Evolutionary conservation across 2,329 filamentous ascomycete species (phyloP).

Genomic region (Curvularia hawaiiensis): DNA sequence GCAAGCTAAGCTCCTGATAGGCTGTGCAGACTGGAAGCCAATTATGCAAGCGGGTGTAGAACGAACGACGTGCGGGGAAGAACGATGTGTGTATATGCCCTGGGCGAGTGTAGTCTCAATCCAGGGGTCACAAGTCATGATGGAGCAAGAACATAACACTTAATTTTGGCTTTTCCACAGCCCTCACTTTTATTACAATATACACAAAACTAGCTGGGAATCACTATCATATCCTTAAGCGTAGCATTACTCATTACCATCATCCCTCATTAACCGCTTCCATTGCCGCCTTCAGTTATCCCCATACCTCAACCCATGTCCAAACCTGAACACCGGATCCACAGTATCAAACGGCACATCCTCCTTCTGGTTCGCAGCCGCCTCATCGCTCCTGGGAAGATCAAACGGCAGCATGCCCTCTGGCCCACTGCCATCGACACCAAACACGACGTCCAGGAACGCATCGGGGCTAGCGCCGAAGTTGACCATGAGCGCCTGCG

Average conservation of each 20-base stretch:
- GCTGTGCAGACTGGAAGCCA: no score
- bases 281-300: neutral
- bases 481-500: constrained; percentile 48
- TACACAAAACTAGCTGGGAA: neutral
- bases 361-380: constrained; percentile 46
- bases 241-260: neutral
- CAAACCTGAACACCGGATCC: constrained; percentile 44
- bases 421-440: constrained; percentile 43
- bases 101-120: neutral
- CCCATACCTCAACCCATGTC: constrained; percentile 43
- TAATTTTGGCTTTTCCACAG: neutral
- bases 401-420: constrained; percentile 56
- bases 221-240: neutral
- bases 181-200: neutral
- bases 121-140: neutral
- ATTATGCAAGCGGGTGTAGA: neutral
- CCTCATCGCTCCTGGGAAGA: constrained; percentile 52
- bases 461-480: constrained; percentile 51
- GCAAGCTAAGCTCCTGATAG: no score
- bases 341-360: constrained; percentile 48
- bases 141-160: neutral
- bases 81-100: neutral
- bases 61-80: neutral
- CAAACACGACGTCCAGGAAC: constrained; percentile 53
- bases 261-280: neutral